Evolutionary conservation across 352 stramenopile genomes (phyloP), one percentile per base, ranked within the genome.

Genomic region (Phytophthora pseudosyringae): DNA sequence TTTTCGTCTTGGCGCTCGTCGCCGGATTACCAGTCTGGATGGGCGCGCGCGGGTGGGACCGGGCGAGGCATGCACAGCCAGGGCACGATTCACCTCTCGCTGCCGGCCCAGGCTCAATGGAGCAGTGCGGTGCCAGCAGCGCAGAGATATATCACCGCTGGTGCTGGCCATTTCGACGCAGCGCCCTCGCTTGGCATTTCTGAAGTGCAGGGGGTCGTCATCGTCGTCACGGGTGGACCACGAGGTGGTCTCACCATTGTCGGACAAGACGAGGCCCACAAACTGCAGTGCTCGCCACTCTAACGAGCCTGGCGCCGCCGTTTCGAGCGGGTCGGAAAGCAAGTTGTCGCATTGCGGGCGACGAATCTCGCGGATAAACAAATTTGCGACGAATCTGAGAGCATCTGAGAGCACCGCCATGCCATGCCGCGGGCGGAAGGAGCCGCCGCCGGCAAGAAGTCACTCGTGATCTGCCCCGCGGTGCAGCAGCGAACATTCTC

Each of bases 311-410:
- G 18, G 21, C 28, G 11, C 12, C 29, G 50, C 21, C 12, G 41
- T 60, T 43, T 61, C 41, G 53, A 52, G 40, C 21, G 43, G 40
- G 54, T 63, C 45, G 55, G 33, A 52, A 61, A 28, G 28, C 3
- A 35, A 40, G n/a, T 64, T 40, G 62, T 66, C 55, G 26, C 5
- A 40, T 70, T 70, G 55, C 63, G 29, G 10, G 12, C 56, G 15
- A 46, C 38, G 63, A 67, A 70, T 70, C 56, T 70, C 46, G 54
- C 43, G 16, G 32, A 52, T 58, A 58, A 59, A 43, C 46, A 66
- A 38, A 57, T 39, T 54, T 45, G n/a, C 54, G 46, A 51, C 54
- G 40, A 65, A 59, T 70, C 62, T 60, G 31, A n/a, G 11, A 15
- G 8, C 31, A 12, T n/a, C 13, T n/a, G n/a, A n/a, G n/a, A n/a